Evolutionary conservation across 78 protist genomes (phyloP).

Genomic region (Protostelium mycophagum): DNA sequence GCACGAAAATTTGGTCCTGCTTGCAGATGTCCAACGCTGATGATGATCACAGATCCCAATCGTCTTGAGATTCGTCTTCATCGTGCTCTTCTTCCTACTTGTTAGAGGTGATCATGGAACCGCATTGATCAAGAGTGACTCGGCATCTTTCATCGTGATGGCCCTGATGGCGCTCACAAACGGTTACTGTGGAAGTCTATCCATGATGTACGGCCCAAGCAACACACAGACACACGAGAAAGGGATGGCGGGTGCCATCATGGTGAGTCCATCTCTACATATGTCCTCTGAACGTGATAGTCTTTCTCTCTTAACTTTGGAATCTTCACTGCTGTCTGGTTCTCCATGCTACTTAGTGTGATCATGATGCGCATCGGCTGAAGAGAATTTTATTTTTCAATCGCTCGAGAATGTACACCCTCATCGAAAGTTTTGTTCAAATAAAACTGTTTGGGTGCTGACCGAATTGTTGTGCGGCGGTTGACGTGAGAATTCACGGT

Average conservation of each 20-base stretch:
- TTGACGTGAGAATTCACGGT: too few relatives aligned
- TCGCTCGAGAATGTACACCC: too few relatives aligned
- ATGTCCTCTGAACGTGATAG: neutral
- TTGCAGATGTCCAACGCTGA: too few relatives aligned
- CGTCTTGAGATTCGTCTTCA: conserved; percentile 22
- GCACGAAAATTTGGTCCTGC: too few relatives aligned
- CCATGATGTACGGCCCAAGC: conserved; percentile 66
- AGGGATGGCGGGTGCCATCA: conserved; percentile 39
- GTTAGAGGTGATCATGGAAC: conserved; percentile 32
- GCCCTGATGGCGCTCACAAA: conserved; percentile 30
- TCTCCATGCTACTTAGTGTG: conserved; percentile 26
- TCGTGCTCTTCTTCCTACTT: conserved; percentile 38
- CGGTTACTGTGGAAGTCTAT: conserved; percentile 55
- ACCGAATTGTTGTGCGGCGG: too few relatives aligned
- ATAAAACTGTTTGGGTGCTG: too few relatives aligned
- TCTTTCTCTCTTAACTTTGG: conserved; percentile 54
- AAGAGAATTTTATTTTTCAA: too few relatives aligned
- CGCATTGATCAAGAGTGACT: conserved; percentile 3
- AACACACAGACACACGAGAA: conserved; percentile 50
- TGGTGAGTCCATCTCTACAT: conserved; percentile 9
- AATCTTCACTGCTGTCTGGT: conserved; percentile 41
- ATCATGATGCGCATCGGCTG: too few relatives aligned
- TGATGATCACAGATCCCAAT: conserved; percentile 35
- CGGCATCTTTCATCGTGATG: conserved; percentile 29
- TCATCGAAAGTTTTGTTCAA: too few relatives aligned